Conservation (phyloP, 2,329 filamentous ascomycete genomes). For the Aspergillus arachidicola region DNA sequence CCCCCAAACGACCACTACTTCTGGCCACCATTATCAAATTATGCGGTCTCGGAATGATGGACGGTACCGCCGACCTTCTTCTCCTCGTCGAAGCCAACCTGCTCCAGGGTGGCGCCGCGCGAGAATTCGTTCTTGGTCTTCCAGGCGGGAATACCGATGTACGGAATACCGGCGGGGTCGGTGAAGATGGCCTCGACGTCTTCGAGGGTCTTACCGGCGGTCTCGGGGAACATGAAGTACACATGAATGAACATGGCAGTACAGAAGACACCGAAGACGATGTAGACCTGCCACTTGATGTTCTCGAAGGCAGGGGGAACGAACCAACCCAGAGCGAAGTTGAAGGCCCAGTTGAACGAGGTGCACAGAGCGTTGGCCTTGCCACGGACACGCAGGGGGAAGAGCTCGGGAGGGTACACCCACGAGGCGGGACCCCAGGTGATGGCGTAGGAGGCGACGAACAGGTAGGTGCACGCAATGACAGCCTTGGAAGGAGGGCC, state of each 20-base stretch:
- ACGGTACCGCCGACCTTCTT: conserved; percentile 24
- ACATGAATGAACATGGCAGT: conserved; percentile 67
- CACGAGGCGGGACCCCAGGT: conserved; percentile 64
- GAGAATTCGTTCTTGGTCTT: conserved; percentile 37
- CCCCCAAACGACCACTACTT: neutral
- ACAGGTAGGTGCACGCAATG: conserved; percentile 72
- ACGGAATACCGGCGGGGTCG: conserved; percentile 36
- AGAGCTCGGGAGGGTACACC: conserved; percentile 65
- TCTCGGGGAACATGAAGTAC: conserved; percentile 67
- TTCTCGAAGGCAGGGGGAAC: conserved; percentile 60
- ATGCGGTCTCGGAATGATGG: conserved; percentile 14
- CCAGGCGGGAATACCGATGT: conserved; percentile 43
- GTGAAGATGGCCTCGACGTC: conserved; percentile 75
- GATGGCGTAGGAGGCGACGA: conserved; percentile 69
- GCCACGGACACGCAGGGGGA: conserved; percentile 63
- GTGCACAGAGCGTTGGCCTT: conserved; percentile 66
- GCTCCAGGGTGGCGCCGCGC: conserved; percentile 33
- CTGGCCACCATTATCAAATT: neutral
- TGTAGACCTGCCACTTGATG: conserved; percentile 65
- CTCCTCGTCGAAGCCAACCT: conserved; percentile 31
- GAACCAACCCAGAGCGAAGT: conserved; percentile 58
- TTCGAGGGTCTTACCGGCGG: conserved; percentile 72
- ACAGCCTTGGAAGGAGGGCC: conserved; percentile 62
- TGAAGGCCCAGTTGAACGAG: conserved; percentile 65
- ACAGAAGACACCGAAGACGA: conserved; percentile 76